These are phyloP conservation scores for Stachybotrys elegans DNA, from an alignment of 2,329 filamentous ascomycete species.

Conservation along the genomic window DNA sequence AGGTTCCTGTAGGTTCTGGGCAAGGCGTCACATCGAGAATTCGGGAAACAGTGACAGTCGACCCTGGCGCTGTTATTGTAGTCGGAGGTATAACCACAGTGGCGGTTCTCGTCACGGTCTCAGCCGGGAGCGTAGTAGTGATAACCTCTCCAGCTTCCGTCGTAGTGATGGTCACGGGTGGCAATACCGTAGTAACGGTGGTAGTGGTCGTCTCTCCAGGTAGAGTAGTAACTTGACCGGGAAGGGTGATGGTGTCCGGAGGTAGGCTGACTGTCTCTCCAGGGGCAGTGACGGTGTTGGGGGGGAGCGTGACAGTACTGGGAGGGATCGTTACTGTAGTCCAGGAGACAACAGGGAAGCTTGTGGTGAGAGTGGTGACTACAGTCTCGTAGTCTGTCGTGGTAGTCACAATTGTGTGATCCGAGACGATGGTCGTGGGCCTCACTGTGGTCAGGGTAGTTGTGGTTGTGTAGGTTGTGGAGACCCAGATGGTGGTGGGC, in stretches of 20 bases:
- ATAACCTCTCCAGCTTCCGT: slow-evolving; percentile 22
- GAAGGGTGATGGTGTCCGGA: slow-evolving; percentile 16
- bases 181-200: slow-evolving; percentile 22
- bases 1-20: slow-evolving; percentile 35
- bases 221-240: slow-evolving; percentile 13
- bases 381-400: too few species aligned
- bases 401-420: too few species aligned
- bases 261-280: slow-evolving; percentile 6
- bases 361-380: too few species aligned
- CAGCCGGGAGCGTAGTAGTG: slow-evolving; percentile 20
- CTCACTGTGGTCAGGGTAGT: too few species aligned
- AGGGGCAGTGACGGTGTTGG: slow-evolving; percentile 8
- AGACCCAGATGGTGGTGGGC: too few species aligned
- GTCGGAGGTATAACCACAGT: slow-evolving; percentile 15
- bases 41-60: slow-evolving; percentile 21
- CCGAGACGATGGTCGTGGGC: too few species aligned
- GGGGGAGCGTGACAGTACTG: slow-evolving; percentile 1
- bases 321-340: neutral
- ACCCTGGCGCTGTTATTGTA: slow-evolving; percentile 21
- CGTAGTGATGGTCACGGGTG: slow-evolving; percentile 24
- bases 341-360: neutral
- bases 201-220: slow-evolving; percentile 16
- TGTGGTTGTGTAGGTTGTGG: too few species aligned
- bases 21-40: slow-evolving; percentile 33
- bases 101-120: slow-evolving; percentile 24